Base-by-base conservation (phyloP, 2,329 filamentous ascomycete species). In the Fusarium scirpi region DNA sequence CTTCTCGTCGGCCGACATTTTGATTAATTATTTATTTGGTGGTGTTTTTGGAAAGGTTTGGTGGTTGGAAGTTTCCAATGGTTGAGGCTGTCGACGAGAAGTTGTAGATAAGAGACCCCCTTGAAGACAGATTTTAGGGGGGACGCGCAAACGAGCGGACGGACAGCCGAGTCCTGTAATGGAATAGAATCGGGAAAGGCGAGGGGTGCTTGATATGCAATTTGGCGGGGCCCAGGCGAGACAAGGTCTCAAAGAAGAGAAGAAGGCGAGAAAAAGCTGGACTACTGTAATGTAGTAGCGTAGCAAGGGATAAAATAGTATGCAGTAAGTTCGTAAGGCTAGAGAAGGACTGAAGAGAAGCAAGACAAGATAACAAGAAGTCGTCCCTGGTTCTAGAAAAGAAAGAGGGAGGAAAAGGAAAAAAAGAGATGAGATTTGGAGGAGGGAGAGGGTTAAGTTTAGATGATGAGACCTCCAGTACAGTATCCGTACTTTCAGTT, bases 1-100 rank as follows among this genome's bases (percentile, higher is more conserved):
- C 84, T 97, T 98, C 82, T 97, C 92, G 79, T 92, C 92, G 76
- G 69, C 76, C 68, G 80, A 79, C 80, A 81, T 81, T 47, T 34
- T 76, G 75, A 65, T 53, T 57, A 48, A 89, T 43, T 57, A 57
- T 45, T 91, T 92, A 67, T 18, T 80, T 53, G 60, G 27, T 83
- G 78, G 67, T 77, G 73, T 68, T 70, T 65, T 53, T 34, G 67
- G 62, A 65, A 74, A 74, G 71, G 64, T 67, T 58, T 53, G 49
- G 51, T 62, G 58, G 47, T 53, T 53, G 45, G 22, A 25, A 38
- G 55, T 58, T 67, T 38, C 34, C 34, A 38, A 38, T n/a, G 52
- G 47, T 71, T 54, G 65, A 52, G 57, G 59, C 58, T 64, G 59
- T 67, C 60, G 67, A 40, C 70, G 66, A 49, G 48, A 66, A 58